Evolutionary conservation across 257 asterid genomes (phyloP).

Genomic region (Anisodus tanguticus): DNA sequence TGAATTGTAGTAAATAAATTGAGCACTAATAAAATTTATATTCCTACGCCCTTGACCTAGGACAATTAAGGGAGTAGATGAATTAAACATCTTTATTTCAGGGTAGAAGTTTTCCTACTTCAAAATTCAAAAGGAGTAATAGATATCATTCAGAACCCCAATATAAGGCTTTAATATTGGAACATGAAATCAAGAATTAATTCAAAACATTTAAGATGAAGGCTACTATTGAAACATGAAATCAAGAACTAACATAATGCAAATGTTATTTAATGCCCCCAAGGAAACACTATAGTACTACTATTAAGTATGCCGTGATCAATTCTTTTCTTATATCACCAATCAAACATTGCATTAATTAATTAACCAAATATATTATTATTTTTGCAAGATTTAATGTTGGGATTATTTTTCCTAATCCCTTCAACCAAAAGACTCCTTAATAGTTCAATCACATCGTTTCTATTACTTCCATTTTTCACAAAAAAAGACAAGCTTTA

Average conservation of each 20-base stretch:
- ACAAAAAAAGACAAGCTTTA: no score
- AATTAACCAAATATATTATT: no score
- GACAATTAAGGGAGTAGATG: not conserved
- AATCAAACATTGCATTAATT: no score
- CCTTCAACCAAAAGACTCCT: no score
- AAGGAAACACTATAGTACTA: no score
- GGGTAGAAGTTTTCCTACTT: not conserved
- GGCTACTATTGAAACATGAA: no score
- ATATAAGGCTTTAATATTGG: not conserved
- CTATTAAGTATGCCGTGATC: no score
- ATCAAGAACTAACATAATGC: not conserved
- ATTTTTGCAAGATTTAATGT: no score
- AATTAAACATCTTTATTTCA: not conserved
- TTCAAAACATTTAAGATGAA: not conserved
- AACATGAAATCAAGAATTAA: not conserved
- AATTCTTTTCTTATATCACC: no score
- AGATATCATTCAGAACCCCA: not conserved
- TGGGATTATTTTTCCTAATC: no score
- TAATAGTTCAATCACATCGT: no score
- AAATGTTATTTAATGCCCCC: not conserved
- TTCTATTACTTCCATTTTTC: no score
- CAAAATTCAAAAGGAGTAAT: not conserved
- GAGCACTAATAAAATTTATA: not conserved
- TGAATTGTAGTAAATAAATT: not conserved
- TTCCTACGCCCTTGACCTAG: conserved; percentile 19